Evolutionary conservation across 2,329 filamentous ascomycete genomes (phyloP).

Genomic region (Penicillium italicum): DNA sequence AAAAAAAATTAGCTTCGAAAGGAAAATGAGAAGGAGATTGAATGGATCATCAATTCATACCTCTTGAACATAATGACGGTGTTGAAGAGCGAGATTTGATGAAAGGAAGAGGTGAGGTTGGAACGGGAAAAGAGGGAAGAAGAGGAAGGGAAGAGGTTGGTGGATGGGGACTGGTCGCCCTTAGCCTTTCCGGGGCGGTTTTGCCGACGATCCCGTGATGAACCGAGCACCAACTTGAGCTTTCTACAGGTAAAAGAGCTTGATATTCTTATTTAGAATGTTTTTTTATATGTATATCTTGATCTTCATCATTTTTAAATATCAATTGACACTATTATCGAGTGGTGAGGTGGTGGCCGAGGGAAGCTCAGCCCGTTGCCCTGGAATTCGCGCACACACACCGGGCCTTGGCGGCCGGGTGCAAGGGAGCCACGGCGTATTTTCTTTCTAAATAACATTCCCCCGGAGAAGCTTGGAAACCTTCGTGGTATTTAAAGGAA

Average conservation of each 20-base stretch:
- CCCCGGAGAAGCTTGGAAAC: background rate
- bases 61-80: constrained; percentile 60
- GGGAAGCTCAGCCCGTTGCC: constrained; percentile 13
- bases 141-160: constrained; percentile 34
- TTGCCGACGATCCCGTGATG: constrained; percentile 44
- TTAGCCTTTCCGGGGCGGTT: constrained; percentile 44
- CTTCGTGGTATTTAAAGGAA: background rate
- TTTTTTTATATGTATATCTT: background rate
- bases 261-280: background rate
- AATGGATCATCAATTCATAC: constrained; percentile 41
- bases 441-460: background rate
- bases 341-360: constrained; percentile 5
- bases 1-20: constrained; percentile 34
- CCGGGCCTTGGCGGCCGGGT: constrained; percentile 24
- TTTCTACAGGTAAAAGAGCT: constrained; percentile 1
- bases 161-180: constrained; percentile 34
- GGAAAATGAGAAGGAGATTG: constrained; percentile 22
- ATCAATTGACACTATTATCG: background rate
- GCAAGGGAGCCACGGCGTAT: constrained; percentile 15
- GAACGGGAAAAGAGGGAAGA: constrained; percentile 31
- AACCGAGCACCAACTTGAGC: constrained; percentile 28
- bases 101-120: constrained; percentile 20
- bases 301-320: background rate
- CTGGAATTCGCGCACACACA: constrained; percentile 21
- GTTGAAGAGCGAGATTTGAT: constrained; percentile 42